Evolutionary conservation across 1,284 basidiomycete species (phyloP).

Genomic region (Malassezia sympodialis): DNA sequence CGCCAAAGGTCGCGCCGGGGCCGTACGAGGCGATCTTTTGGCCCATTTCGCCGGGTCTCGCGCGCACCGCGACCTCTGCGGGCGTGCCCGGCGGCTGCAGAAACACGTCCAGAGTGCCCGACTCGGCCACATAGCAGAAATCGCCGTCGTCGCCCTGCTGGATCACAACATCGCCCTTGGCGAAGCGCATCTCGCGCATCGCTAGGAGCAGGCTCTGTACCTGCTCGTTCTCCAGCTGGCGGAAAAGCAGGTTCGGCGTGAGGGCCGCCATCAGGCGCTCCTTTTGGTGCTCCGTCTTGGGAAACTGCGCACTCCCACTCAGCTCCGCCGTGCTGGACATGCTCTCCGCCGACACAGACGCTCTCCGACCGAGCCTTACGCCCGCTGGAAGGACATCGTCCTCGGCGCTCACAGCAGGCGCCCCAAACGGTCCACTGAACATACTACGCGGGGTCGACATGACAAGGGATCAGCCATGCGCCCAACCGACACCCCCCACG

Average conservation of each 20-base stretch:
- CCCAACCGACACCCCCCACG: neutral
- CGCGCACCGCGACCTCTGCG: conserved; percentile 14
- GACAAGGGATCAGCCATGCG: neutral
- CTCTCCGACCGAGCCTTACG: conserved; percentile 75
- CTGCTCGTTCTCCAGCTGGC: conserved; percentile 92
- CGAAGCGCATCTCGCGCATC: conserved; percentile 78
- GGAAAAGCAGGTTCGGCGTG: conserved; percentile 81
- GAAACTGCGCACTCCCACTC: conserved; percentile 26
- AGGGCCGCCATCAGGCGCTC: conserved; percentile 77
- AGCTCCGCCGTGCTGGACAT: conserved; percentile 55
- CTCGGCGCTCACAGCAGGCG: neutral
- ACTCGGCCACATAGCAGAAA: conserved; percentile 94
- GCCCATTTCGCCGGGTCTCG: conserved; percentile 18
- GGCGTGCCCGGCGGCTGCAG: conserved; percentile 53
- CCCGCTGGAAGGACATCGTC: conserved; percentile 47
- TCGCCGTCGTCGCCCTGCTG: conserved; percentile 93
- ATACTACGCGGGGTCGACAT: neutral
- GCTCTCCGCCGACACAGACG: conserved; percentile 93
- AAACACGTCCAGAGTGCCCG: conserved; percentile 75
- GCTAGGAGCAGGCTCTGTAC: conserved; percentile 82
- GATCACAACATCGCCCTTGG: conserved; percentile 72
- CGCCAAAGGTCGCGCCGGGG: conserved; percentile 82
- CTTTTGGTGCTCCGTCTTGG: conserved; percentile 75
- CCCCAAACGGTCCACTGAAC: conserved; percentile 7
- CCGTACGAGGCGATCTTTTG: conserved; percentile 59